Base-by-base conservation (phyloP, 352 stramenopile genomes). In the Blastocystis sp. region DNA sequence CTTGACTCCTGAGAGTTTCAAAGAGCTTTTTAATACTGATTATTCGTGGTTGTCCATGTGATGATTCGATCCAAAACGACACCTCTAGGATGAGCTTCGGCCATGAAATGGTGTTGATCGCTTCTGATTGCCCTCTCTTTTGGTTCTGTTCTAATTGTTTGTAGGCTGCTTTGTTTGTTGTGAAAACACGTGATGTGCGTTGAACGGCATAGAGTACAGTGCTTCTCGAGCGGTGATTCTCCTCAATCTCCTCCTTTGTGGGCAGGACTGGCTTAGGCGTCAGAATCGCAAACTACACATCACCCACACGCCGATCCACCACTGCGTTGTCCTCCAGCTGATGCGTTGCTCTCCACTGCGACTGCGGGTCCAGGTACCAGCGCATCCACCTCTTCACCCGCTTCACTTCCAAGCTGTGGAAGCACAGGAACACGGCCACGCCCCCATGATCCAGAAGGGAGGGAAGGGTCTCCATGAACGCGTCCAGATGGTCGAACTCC, bases 401-500 rank as follows among this genome's bases (percentile, higher is more conserved):
- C 45, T 57, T 38, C 7, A 89, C 71, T 52, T 90, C 89, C 7
- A 89, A 45, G 28, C 79, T 89, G 62, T 90, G 89, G 63, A 90
- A 90, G n/a, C 71, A 82, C 9, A 90, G 76, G 34, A 87, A 65
- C 19, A 81, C 89, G 21, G 70, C 11, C n/a, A 81, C 40, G 61
- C 89, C 89, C 42, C 89, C 89, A n/a, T 28, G 54, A 0, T 43
- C 45, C 0, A 90, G 19, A 19, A 89, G 14, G 40, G 38, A 45
- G n/a, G 89, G 76, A 17, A 69, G 57, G 21, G 21, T 38, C 0
- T 28, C 62, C 64, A 90, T 74, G 54, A 89, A 89, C 3, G 1
- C 9, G 17, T 82, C 71, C 4, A 90, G 48, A 42, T 89, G 76
- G n/a, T 65, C 19, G 34, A 89, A 68, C 64, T 90, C 89, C 43